Evolutionary conservation across 2,329 filamentous ascomycete genomes (phyloP).

Genomic region (Calonectria montana): DNA sequence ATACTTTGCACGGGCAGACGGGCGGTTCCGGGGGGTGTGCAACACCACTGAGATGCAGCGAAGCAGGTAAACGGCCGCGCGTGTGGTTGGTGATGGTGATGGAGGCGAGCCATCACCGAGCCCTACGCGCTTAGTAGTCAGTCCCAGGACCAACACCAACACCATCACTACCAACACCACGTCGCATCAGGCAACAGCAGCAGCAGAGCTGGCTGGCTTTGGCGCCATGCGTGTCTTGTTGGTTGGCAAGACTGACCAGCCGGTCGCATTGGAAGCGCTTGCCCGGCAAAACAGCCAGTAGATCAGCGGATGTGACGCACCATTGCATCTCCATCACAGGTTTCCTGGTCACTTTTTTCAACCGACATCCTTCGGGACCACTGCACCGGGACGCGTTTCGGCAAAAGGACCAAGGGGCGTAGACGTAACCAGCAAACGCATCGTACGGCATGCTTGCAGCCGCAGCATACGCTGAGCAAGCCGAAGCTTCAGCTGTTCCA

Average conservation of each 20-base stretch:
- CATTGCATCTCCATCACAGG: slow-evolving; percentile 26
- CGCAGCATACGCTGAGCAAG: not conserved
- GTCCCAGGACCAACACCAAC: not conserved
- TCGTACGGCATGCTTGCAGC: not conserved
- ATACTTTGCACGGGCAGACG: slow-evolving; percentile 22
- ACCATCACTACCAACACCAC: slow-evolving; percentile 21
- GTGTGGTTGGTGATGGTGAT: slow-evolving; percentile 14
- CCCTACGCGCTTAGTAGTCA: slow-evolving; percentile 28
- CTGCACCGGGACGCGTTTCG: not conserved
- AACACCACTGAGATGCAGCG: slow-evolving; percentile 18
- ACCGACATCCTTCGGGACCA: slow-evolving; percentile 22
- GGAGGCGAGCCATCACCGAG: slow-evolving; percentile 1
- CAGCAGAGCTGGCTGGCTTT: slow-evolving; percentile 15
- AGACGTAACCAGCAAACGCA: slow-evolving; percentile 4
- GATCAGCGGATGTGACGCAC: slow-evolving; percentile 27
- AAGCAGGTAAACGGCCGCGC: slow-evolving; percentile 9
- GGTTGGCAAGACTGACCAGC: slow-evolving; percentile 11
- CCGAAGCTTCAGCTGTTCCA: not conserved
- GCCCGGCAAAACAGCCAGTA: slow-evolving; percentile 4
- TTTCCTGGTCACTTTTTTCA: slow-evolving; percentile 18
- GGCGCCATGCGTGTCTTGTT: slow-evolving; percentile 13
- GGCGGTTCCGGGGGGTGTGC: slow-evolving; percentile 21
- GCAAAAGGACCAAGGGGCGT: not conserved
- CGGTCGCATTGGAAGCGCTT: slow-evolving; percentile 12
- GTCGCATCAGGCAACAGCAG: slow-evolving; percentile 25